Evolutionary conservation across 805 yeast species (phyloP), one percentile per base, ranked within the genome.

Genomic region (Saturnispora dispora): DNA sequence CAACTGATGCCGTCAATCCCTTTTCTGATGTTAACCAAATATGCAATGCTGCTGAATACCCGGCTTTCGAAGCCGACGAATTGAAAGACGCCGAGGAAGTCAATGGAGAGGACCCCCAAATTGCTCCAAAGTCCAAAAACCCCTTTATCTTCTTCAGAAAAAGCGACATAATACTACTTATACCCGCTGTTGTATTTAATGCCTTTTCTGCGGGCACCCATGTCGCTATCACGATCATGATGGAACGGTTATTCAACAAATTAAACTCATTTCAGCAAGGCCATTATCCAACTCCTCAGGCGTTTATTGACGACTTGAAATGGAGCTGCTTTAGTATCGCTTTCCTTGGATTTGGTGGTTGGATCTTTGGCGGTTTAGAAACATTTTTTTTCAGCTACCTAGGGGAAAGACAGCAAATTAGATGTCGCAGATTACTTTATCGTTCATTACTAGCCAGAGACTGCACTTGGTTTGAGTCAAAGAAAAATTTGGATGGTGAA

Each of bases 391-490:
- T 95, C 86, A 76, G 82, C 75, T 58, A 67, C 7, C 69, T 85
- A 44, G 96, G 96, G 7, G 96, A 87, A 63, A 66, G 70, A 11
- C 88, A 84, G 55, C 87, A 81, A 45, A 57, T 69, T 9, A 68
- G 83, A 45, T 80, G 83, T 0, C 71, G 96, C 52, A 47, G 55
- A 2, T 47, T 54, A 3, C 53, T 88, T 4, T 75, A 77, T 46
- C 47, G 58, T 1, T 68, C 75, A 0, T 65, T 84, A 27, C 54
- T 86, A 17, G 57, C 62, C 20, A 71, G 75, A 53, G 68, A 77
- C 0, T 60, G 79, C 30, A 65, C 67, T 18, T 87, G 93, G 93
- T 81, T 76, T 59, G 95, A 88, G 51, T 58, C 62, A 0, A 74
- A 75, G 50, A 73, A 75, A 48, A 76, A 79, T 39, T 57, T 83